Conservation (phyloP, 768 basidiomycete genomes). For the Pleurotus cornucopiae region DNA sequence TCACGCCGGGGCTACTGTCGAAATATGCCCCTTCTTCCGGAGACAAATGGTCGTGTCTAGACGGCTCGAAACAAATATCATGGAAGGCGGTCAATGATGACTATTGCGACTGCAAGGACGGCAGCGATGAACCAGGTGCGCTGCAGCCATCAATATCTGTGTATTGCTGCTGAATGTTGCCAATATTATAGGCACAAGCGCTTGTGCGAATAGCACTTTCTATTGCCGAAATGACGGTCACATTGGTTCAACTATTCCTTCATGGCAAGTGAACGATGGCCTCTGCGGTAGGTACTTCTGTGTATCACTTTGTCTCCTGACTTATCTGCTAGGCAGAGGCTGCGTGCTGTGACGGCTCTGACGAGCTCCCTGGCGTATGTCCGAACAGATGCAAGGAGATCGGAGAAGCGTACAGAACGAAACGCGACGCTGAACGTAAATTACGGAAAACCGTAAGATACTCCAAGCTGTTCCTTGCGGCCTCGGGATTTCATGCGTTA, state of each 20-base stretch:
- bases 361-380: constrained; percentile 82
- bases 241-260: constrained; percentile 72
- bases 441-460: constrained; percentile 69
- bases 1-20: constrained; percentile 47
- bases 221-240: constrained; percentile 89
- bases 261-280: constrained; percentile 86
- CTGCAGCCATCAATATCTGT: not conserved
- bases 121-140: constrained; percentile 92
- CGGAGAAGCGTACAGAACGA: constrained; percentile 65
- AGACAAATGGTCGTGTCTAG: constrained; percentile 74
- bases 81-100: constrained; percentile 89
- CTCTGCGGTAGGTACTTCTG: constrained; percentile 69
- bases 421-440: constrained; percentile 71
- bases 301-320: not conserved
- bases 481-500: not conserved
- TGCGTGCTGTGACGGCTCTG: constrained; percentile 94
- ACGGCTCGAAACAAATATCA: constrained; percentile 73
- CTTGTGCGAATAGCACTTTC: constrained; percentile 73
- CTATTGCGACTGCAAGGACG: constrained; percentile 90
- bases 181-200: constrained; percentile 63
- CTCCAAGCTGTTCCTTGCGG: not conserved
- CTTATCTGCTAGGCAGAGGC: constrained; percentile 50
- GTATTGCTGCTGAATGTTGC: not conserved
- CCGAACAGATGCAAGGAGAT: constrained; percentile 71
- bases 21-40: constrained; percentile 53